phyloP scores from a whole-genome alignment of 2,329 filamentous ascomycete species.

The Monilinia laxa region DNA sequence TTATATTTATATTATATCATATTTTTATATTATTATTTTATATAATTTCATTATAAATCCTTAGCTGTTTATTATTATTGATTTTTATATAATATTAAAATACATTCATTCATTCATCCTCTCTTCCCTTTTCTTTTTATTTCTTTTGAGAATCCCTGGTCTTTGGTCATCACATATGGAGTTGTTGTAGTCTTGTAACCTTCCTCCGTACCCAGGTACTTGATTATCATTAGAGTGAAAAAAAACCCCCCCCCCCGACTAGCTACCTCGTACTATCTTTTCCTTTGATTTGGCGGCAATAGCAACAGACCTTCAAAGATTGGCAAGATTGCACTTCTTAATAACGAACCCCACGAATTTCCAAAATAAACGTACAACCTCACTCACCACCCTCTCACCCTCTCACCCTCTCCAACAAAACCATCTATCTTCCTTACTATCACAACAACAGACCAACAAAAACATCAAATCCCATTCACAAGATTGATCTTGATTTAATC shows the following conservation, averaged over 20 bases:
- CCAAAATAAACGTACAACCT: constrained; percentile 20
- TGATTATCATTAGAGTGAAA: constrained; percentile 8
- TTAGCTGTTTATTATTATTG: too few relatives aligned
- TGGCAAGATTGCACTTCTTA: constrained; percentile 3
- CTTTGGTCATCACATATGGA: too few relatives aligned
- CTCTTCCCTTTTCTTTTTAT: background rate
- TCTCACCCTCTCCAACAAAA: constrained; percentile 2
- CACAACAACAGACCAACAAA: background rate
- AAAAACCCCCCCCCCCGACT: constrained; percentile 2
- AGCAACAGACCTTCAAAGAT: background rate
- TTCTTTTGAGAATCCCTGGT: background rate
- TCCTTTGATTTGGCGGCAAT: background rate
- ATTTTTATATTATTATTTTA: too few relatives aligned
- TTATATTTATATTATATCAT: background rate
- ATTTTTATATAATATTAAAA: too few relatives aligned
- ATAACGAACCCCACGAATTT: constrained; percentile 19
- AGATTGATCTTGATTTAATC: constrained; percentile 6
- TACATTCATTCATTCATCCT: too few relatives aligned
- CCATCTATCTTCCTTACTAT: background rate
- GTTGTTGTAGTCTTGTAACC: too few relatives aligned
- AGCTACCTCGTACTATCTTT: background rate
- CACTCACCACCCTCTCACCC: background rate
- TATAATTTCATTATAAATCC: too few relatives aligned
- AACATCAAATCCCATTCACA: background rate
- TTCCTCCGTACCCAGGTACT: too few relatives aligned